Conservation (phyloP, 257 asterid species). For the Pogostemon cablin region DNA sequence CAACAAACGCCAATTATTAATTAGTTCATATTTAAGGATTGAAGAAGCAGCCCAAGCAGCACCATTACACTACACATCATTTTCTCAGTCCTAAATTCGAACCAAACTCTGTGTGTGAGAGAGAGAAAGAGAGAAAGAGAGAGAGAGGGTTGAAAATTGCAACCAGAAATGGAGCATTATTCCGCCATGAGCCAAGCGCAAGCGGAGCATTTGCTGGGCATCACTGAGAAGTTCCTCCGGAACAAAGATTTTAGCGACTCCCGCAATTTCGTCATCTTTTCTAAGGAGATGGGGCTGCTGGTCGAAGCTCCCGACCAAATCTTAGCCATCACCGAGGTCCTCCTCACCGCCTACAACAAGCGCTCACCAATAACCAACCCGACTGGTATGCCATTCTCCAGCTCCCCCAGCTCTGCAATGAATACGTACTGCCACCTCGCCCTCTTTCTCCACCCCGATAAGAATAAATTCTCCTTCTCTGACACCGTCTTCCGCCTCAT, state of each 20-base stretch:
- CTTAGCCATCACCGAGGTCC: conserved; percentile 83
- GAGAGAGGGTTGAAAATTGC: too few relatives aligned
- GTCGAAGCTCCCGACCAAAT: conserved; percentile 93
- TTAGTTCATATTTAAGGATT: too few relatives aligned
- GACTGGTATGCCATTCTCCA: conserved; percentile 86
- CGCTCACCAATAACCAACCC: conserved; percentile 58
- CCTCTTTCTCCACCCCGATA: conserved; percentile 91
- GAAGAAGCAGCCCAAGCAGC: too few relatives aligned
- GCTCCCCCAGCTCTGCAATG: conserved; percentile 59
- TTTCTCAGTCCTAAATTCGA: too few relatives aligned
- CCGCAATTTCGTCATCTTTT: conserved; percentile 72
- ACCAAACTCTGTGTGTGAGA: too few relatives aligned
- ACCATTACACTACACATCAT: too few relatives aligned
- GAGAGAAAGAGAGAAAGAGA: background rate
- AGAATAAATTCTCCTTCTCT: conserved; percentile 76
- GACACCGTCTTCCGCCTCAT: conserved; percentile 90
- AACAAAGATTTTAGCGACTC: conserved; percentile 60
- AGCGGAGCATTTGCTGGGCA: conserved; percentile 86
- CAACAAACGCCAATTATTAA: too few relatives aligned
- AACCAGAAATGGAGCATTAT: conserved; percentile 62
- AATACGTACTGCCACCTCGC: conserved; percentile 80
- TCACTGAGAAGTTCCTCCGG: conserved; percentile 82
- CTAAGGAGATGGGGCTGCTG: conserved; percentile 88
- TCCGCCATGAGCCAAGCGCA: conserved; percentile 84
- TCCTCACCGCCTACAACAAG: conserved; percentile 54